Base-by-base conservation (phyloP, 805 yeast species). In the Starmerella apis region DNA sequence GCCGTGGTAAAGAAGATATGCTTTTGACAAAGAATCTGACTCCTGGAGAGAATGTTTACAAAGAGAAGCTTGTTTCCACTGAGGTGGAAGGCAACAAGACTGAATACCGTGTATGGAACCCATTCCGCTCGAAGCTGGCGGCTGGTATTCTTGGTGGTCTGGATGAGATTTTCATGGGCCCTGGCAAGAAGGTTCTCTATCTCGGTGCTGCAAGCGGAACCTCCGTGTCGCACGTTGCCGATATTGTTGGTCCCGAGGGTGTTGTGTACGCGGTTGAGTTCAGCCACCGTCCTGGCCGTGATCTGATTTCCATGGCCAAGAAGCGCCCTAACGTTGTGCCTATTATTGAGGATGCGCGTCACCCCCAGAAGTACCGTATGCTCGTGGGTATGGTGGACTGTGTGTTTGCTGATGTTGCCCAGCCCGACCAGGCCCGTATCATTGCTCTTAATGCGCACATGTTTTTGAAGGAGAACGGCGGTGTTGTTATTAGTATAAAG, bases 131-230 rank as follows among this genome's bases (percentile, higher is more conserved):
- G 53, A 92, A 92, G 79, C 77, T 92, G 75, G 98, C 98, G 68
- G 98, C 98, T 56, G 98, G 98, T 84, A 86, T 92, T 61, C 85
- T 92, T 86, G 98, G 98, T 74, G 98, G 98, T 83, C 74, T 92
- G 62, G 98, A 90, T 69, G 96, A 92, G 74, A 73, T 92, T 62
- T 94, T 87, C 76, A 84, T 92, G 71, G 94, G 85, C 51, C 98
- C 98, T 65, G 98, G 98, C 67, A 86, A 85, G 75, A 92, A 92
- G 76, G 97, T 92, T 48, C 76, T 92, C 57, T 92, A 92, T 71
- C 73, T 92, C 65, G 98, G 98, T 79, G 98, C 98, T 65, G 98
- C 98, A 62, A 86, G 96, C 50, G 98, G 98, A 77, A 92, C 98
- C 48, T 88, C 97, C 50, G 98, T 92, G 53, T 86, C 96, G 47